These are phyloP conservation scores for Periconia digitata DNA, from an alignment of 2,329 filamentous ascomycete genomes.

Conservation along the genomic window DNA sequence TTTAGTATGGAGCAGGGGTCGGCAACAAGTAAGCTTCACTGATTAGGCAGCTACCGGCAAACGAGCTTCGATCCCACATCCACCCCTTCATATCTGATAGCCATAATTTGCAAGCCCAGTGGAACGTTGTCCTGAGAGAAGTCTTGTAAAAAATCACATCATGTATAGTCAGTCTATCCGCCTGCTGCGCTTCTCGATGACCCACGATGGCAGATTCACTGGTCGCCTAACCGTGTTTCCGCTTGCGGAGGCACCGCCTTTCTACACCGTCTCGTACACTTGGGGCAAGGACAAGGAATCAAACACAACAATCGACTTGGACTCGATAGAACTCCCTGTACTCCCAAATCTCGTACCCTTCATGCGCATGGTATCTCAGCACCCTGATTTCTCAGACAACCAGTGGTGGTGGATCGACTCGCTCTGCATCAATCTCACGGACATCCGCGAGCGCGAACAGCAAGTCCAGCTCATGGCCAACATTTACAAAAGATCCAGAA, in stretches of 20 bases:
- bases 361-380: slow-evolving; percentile 22
- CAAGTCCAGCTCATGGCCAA: slow-evolving; percentile 38
- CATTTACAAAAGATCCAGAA: slow-evolving; percentile 26
- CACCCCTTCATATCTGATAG: too few species aligned
- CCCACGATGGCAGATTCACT: slow-evolving; percentile 11
- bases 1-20: too few species aligned
- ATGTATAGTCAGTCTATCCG: slow-evolving; percentile 23
- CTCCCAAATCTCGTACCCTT: slow-evolving; percentile 25
- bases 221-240: slow-evolving; percentile 25
- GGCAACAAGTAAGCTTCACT: too few species aligned
- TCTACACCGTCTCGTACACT: slow-evolving; percentile 32
- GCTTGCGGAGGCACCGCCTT: slow-evolving; percentile 27
- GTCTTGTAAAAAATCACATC: not conserved
- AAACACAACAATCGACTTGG: slow-evolving; percentile 11
- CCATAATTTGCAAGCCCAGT: not conserved
- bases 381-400: slow-evolving; percentile 20
- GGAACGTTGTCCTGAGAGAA: not conserved
- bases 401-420: slow-evolving; percentile 39
- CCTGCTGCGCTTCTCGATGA: slow-evolving; percentile 21
- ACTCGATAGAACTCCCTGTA: slow-evolving; percentile 19
- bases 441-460: slow-evolving; percentile 25
- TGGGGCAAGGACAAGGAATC: slow-evolving; percentile 22
- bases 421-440: slow-evolving; percentile 31
- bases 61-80: too few species aligned
- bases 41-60: too few species aligned